Percentiles rank a stretch among this genome's conserved stretches.
phyloP scores from a whole-genome alignment of 1,284 basidiomycete genomes.

The Cryptococcus jaspeensis region DNA sequence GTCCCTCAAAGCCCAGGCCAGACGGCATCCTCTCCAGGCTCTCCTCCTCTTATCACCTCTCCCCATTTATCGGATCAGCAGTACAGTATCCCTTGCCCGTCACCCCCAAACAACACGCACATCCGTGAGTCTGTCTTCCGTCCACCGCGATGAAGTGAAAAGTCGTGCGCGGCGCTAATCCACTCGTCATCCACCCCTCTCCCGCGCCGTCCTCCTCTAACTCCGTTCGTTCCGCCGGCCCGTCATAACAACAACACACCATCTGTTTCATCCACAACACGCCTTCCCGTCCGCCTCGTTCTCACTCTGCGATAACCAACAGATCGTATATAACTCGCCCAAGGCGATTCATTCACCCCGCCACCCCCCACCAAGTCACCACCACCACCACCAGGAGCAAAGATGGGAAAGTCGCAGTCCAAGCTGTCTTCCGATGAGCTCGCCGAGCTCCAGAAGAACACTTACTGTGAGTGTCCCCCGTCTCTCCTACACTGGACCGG shows the following conservation, averaged over 20 bases:
- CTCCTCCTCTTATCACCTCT: no score
- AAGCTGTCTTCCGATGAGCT: conserved; percentile 96
- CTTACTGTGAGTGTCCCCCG: conserved; percentile 74
- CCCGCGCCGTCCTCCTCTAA: background rate
- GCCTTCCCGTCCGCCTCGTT: background rate
- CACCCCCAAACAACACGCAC: no score
- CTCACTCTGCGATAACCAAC: background rate
- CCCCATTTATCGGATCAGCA: no score
- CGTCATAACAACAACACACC: background rate
- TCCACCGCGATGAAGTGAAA: no score
- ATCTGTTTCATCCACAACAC: background rate
- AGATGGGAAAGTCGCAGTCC: conserved; percentile 93
- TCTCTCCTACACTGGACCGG: background rate
- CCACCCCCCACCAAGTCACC: background rate
- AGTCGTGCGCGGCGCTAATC: background rate
- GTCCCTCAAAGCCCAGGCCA: no score
- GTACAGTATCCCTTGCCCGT: no score
- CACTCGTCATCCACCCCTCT: background rate
- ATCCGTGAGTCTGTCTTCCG: no score
- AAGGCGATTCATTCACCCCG: background rate
- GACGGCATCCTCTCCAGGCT: no score
- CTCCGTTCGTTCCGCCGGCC: background rate
- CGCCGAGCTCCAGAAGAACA: conserved; percentile 94
- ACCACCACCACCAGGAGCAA: background rate
- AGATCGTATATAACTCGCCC: background rate